phyloP scores from a whole-genome alignment of 805 yeast genomes.

The Starmerella apis region DNA sequence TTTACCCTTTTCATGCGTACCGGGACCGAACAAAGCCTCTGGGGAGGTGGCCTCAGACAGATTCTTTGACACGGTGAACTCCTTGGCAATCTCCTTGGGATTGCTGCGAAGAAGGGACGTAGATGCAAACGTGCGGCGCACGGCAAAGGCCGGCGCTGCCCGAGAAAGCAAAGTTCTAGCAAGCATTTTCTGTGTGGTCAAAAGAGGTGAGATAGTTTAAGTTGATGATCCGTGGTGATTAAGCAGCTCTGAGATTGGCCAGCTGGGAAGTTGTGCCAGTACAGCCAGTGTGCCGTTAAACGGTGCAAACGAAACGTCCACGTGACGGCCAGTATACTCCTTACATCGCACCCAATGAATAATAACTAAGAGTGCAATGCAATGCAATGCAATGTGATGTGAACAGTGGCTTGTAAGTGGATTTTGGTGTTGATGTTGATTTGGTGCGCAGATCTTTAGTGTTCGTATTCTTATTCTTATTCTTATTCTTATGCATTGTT shows the following conservation, averaged over 20 bases:
- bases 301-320: conserved; percentile 1
- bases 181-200: conserved; percentile 12
- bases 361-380: no score
- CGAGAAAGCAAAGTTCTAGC: conserved; percentile 15
- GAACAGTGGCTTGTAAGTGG: no score
- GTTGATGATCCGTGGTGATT: not conserved
- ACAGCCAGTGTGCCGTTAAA: not conserved
- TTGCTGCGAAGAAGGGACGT: conserved; percentile 10
- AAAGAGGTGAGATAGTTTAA: conserved; percentile 1
- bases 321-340: not conserved
- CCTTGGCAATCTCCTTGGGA: conserved; percentile 19
- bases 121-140: conserved; percentile 18
- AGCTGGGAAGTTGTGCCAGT: no score
- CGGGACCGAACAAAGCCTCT: conserved; percentile 74
- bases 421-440: no score
- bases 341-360: no score
- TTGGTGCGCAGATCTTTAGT: no score
- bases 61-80: conserved; percentile 22
- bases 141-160: conserved; percentile 12
- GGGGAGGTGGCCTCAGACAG: conserved; percentile 73
- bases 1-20: conserved; percentile 49
- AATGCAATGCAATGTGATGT: no score
- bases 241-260: conserved; percentile 10
- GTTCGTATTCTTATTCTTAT: no score
- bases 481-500: no score